Evolutionary conservation across 768 basidiomycete genomes (phyloP), one percentile per base, ranked within the genome.

Genomic region (Amanita molliuscula): DNA sequence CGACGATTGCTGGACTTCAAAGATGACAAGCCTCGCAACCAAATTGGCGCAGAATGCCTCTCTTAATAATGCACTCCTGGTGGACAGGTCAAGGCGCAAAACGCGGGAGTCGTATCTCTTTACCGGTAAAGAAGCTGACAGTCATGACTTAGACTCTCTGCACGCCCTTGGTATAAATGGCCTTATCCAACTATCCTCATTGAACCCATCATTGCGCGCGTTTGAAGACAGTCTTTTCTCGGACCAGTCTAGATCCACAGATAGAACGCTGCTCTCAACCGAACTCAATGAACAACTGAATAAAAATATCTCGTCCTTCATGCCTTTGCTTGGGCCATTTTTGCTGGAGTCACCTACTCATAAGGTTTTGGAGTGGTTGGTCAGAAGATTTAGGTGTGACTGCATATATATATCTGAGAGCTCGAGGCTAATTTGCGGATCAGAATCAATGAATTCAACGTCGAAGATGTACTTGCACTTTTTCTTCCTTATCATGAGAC

Each of bases 401-500:
- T 9, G 15, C n/a, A n/a, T n/a, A n/a, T 1, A n/a, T 6, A 16
- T 2, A 16, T 18, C 44, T 36, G 29, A 34, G 50, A 28, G 47
- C 57, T 33, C 40, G 51, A 40, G 10, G 55, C 34, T 29, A 11
- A 9, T 48, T 21, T 9, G 3, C 2, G 15, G 8, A 18, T 38
- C 58, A 97, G 95, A 62, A 80, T 97, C 23, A 77, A 97, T 60
- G 93, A 98, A 62, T 92, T 97, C 70, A 96, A 98, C 59, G 74
- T 94, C 48, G 77, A 84, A 48, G 74, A 77, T 20, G 61, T 93
- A 23, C 73, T 98, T 5, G 67, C 82, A 6, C 70, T 92, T 20
- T 98, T 98, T 66, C 68, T 97, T 26, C 96, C 96, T 0, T 97
- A 95, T 61, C 92, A 98, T 59, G 90, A 94, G 56, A 88, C 94